phyloP scores from a whole-genome alignment of 495 filamentous ascomycete species.

The Neurospora sp. region DNA sequence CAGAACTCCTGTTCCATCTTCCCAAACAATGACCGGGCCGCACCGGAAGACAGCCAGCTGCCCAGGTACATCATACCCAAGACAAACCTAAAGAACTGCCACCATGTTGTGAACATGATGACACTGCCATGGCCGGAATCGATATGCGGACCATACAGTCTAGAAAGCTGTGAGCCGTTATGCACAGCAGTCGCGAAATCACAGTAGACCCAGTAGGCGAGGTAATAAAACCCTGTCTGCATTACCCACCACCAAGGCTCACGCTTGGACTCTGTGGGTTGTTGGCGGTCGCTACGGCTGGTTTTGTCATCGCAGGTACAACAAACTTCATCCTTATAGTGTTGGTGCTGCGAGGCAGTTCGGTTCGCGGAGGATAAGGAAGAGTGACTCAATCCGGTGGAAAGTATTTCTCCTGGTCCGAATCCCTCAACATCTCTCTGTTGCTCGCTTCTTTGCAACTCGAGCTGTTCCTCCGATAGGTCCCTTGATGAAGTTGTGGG shows the following conservation, averaged over 20 bases:
- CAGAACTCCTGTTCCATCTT: background rate
- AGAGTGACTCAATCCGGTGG: background rate
- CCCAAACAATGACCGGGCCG: background rate
- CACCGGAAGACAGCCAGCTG: background rate
- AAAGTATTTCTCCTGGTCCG: background rate
- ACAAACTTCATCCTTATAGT: background rate
- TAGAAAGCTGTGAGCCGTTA: slow-evolving; percentile 3
- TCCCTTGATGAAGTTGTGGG: background rate
- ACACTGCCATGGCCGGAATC: background rate
- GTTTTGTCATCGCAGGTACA: background rate
- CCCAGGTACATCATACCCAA: background rate
- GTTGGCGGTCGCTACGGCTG: background rate
- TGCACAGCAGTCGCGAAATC: background rate
- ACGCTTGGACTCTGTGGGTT: background rate
- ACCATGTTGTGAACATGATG: slow-evolving; percentile 2
- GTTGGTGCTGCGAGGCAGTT: background rate
- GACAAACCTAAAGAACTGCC: slow-evolving; percentile 1
- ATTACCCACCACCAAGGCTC: background rate
- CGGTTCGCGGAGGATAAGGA: background rate
- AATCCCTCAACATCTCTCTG: background rate
- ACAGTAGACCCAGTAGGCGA: background rate
- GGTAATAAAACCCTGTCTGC: background rate
- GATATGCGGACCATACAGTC: background rate
- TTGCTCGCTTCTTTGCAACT: background rate
- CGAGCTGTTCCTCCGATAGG: background rate